Percentiles rank a stretch among this genome's conserved stretches.
phyloP scores from a whole-genome alignment of 306 rosid species.

The Phaseolus lunatus region DNA sequence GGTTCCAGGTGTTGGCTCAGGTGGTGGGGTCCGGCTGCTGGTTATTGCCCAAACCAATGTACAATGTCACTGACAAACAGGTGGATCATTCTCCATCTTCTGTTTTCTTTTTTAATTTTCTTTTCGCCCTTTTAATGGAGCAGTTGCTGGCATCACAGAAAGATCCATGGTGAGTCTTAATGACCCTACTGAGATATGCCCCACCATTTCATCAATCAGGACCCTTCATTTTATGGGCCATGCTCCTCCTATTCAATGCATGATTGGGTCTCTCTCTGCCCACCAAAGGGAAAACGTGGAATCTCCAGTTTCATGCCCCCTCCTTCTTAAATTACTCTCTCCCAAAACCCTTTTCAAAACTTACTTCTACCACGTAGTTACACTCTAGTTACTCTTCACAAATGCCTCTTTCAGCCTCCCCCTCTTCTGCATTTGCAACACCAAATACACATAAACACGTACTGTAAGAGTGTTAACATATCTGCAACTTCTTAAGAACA shows the following conservation, averaged over 20 bases:
- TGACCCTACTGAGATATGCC: conserved; percentile 54
- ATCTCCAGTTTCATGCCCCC: conserved; percentile 46
- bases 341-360: conserved; percentile 18
- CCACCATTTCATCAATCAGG: conserved; percentile 60
- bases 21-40: conserved; percentile 74
- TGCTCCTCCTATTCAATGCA: conserved; percentile 52
- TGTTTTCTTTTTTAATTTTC: conserved; percentile 12
- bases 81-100: conserved; percentile 90
- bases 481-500: not conserved
- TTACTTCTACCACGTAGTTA: not conserved
- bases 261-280: conserved; percentile 53
- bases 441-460: not conserved
- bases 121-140: conserved; percentile 47
- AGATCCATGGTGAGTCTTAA: conserved; percentile 63
- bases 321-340: conserved; percentile 12
- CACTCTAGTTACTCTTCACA: not conserved
- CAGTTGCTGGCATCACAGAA: conserved; percentile 67
- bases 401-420: too few species aligned
- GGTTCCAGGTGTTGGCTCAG: conserved; percentile 95
- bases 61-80: conserved; percentile 97
- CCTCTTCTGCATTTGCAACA: too few species aligned
- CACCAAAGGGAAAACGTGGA: conserved; percentile 48
- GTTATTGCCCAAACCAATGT: conserved; percentile 80
- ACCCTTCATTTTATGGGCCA: conserved; percentile 56
- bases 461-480: not conserved